Conservation (phyloP, 495 filamentous ascomycete species). For the Friedmanniomyces simplex region DNA sequence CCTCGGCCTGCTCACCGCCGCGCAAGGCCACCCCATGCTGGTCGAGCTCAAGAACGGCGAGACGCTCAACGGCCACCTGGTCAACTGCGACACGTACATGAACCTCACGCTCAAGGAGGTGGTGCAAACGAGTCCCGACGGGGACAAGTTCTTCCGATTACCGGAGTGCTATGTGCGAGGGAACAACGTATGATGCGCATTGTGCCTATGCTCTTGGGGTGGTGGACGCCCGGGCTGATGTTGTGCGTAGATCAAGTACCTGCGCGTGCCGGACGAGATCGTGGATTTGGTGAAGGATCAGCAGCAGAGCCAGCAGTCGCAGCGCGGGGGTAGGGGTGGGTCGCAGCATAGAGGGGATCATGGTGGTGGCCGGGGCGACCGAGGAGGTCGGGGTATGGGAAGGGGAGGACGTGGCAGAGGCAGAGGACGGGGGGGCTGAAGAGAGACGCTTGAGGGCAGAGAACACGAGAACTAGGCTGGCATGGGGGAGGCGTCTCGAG, state of each 20-base stretch:
- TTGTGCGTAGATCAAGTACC: constrained; percentile 78
- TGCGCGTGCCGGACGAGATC: constrained; percentile 90
- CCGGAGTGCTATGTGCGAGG: constrained; percentile 93
- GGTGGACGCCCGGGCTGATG: not conserved
- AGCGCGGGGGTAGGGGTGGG: constrained; percentile 58
- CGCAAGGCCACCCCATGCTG: constrained; percentile 97
- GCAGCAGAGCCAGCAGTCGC: constrained; percentile 50
- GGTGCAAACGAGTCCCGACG: constrained; percentile 92
- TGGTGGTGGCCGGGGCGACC: constrained; percentile 40
- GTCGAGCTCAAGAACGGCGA: constrained; percentile 99
- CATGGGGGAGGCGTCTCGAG: too few relatives aligned
- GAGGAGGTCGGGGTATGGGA: constrained; percentile 30
- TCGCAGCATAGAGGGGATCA: constrained; percentile 52
- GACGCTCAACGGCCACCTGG: constrained; percentile 88
- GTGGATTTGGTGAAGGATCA: constrained; percentile 90
- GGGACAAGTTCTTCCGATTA: constrained; percentile 81
- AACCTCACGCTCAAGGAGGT: constrained; percentile 95
- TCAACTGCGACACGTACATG: constrained; percentile 99
- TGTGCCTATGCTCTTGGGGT: too few relatives aligned
- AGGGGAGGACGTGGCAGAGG: constrained; percentile 32
- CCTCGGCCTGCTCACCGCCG: constrained; percentile 83
- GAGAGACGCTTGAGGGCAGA: not conserved
- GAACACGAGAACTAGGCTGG: not conserved
- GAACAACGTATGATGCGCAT: constrained; percentile 59
- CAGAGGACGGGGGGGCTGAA: constrained; percentile 3